Conservation (phyloP, 371 early-diverging fungal species). For the Batkoa obscura region DNA sequence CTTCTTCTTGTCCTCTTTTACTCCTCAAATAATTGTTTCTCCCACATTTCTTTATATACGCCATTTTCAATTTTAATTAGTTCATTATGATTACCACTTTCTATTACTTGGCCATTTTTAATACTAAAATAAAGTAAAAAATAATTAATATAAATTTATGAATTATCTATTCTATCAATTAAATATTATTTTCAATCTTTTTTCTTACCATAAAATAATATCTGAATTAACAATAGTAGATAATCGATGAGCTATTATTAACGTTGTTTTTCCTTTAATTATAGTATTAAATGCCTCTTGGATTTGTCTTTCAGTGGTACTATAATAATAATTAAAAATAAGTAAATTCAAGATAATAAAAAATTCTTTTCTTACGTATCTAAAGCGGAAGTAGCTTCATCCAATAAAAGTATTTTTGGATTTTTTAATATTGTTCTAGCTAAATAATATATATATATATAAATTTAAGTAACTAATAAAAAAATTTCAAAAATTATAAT, state of each 20-base stretch:
- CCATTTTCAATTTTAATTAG: slow-evolving; percentile 31
- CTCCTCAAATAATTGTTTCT: slow-evolving; percentile 34
- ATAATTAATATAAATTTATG: not conserved
- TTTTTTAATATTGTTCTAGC: slow-evolving; percentile 65
- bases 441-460: slow-evolving; percentile 19
- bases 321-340: slow-evolving; percentile 6
- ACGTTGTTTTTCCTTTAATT: slow-evolving; percentile 67
- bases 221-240: slow-evolving; percentile 63
- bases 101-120: slow-evolving; percentile 62
- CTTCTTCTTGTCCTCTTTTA: too few species aligned
- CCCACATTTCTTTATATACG: slow-evolving; percentile 78
- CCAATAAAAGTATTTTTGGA: slow-evolving; percentile 52
- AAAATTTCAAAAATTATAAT: slow-evolving; percentile 12
- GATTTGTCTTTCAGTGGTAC: slow-evolving; percentile 60
- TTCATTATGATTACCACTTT: slow-evolving; percentile 70
- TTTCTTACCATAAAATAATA: slow-evolving; percentile 19
- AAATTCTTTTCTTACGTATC: slow-evolving; percentile 5
- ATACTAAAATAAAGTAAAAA: slow-evolving; percentile 27
- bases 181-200: too few species aligned
- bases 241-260: slow-evolving; percentile 88
- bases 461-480: slow-evolving; percentile 22
- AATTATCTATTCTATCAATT: too few species aligned
- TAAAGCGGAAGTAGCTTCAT: slow-evolving; percentile 35
- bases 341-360: not conserved
- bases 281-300: slow-evolving; percentile 39